These are phyloP conservation scores for Lathyrus sativus DNA, from an alignment of 306 rosid genomes.

Conservation along the genomic window DNA sequence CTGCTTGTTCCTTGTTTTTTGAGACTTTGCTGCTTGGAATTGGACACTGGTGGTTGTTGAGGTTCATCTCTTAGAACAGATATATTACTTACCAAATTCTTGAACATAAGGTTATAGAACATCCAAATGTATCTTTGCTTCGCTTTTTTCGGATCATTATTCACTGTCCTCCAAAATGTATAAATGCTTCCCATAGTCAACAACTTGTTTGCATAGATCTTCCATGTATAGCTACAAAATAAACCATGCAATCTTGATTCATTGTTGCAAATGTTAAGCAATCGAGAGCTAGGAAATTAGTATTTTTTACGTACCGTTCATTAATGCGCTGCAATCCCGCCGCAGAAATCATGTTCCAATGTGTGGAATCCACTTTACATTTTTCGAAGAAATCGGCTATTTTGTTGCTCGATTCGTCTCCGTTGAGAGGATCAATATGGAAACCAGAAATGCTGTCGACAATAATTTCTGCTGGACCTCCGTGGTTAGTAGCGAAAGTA, in stretches of 20 bases:
- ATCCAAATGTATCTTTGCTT: slow-evolving; percentile 75
- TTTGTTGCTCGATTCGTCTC: slow-evolving; percentile 68
- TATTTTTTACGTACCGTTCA: slow-evolving; percentile 58
- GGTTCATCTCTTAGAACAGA: slow-evolving; percentile 55
- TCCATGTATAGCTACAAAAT: slow-evolving; percentile 82
- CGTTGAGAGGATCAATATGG: slow-evolving; percentile 78
- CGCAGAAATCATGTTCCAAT: slow-evolving; percentile 60
- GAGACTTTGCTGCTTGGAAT: slow-evolving; percentile 41
- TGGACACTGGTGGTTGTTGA: slow-evolving; percentile 43
- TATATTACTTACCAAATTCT: slow-evolving; percentile 58
- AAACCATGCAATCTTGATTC: slow-evolving; percentile 10
- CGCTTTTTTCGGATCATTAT: slow-evolving; percentile 67
- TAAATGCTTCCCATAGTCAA: slow-evolving; percentile 74
- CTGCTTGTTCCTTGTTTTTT: slow-evolving; percentile 43
- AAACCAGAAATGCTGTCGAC: slow-evolving; percentile 79
- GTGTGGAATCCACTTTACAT: slow-evolving; percentile 53
- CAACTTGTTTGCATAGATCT: slow-evolving; percentile 80
- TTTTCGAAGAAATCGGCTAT: slow-evolving; percentile 83
- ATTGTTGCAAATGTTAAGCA: not conserved
- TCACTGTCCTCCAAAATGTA: slow-evolving; percentile 70
- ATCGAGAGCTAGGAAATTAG: slow-evolving; percentile 1
- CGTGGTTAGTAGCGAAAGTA: slow-evolving; percentile 90
- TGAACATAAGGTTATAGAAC: slow-evolving; percentile 70
- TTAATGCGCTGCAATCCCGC: slow-evolving; percentile 72
- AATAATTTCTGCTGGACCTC: slow-evolving; percentile 93